Evolutionary conservation across 768 basidiomycete genomes (phyloP), one percentile per base, ranked within the genome.

Genomic region (Hericium erinaceus): DNA sequence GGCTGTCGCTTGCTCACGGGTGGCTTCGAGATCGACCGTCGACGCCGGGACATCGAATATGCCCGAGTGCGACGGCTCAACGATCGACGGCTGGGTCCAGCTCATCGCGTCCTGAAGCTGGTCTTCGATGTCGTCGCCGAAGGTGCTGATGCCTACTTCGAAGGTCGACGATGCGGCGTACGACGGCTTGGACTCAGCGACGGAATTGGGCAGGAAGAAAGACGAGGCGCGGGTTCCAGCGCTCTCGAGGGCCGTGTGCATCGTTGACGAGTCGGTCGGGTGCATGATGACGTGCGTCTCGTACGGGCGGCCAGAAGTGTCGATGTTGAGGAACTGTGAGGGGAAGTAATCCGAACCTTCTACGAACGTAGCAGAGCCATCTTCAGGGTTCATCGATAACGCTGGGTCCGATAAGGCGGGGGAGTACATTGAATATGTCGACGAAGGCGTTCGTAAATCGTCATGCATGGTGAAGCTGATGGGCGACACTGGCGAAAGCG

Each of bases 191-290:
- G 58, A 53, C 3, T 57, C 54, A 11, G 62, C 62, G 4, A 62
- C 49, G 20, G 60, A 55, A 9, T 55, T 59, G 16, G 37, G 50
- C 18, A 62, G 53, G 41, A 59, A 61, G 20, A 59, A 56, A 6
- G 58, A 50, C 37, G 60, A 55, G 48, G 28, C 55, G 22, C 55
- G 58, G 7, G 58, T 54, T 26, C 48, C 38, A 11, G 58, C 61
- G 41, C 58, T 61, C 28, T 63, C 62, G 15, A 62, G 50, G 4
- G 62, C 62, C 9, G 62, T 63, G 51, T 62, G 62, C 62, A 63
- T 63, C 52, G 60, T 59, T 37, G 60, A 2, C 2, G 62, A 63
- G 39, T 61, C 62, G 0, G 57, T n/a, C 16, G 60, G 58, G 39
- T 44, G 55, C 60, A 63, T 59, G 56, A 63, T 24, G 55, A 63